Percentiles rank a stretch among this genome's conserved stretches.
Conservation (phyloP, 306 rosid species). For the Dalbergia oliveri region DNA sequence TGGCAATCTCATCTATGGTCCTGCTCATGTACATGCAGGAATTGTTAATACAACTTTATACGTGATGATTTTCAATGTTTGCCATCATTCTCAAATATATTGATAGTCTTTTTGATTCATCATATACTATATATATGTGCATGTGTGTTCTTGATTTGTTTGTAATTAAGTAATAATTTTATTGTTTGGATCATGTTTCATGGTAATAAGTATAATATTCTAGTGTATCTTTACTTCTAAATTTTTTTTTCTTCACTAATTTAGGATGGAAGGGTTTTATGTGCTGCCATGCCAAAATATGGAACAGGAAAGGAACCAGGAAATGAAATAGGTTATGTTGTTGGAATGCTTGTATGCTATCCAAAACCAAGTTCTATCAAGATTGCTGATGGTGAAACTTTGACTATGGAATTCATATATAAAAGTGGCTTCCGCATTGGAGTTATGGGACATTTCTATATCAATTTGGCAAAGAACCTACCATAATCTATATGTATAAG, state of each 20-base stretch:
- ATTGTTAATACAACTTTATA: conserved; percentile 1
- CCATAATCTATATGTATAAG: too few species aligned
- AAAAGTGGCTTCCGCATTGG: too few species aligned
- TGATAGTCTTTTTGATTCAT: neutral
- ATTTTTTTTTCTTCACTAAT: neutral
- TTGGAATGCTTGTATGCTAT: neutral
- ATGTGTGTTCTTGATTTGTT: too few species aligned
- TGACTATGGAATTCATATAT: too few species aligned
- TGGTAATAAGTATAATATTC: neutral
- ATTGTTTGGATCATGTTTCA: neutral
- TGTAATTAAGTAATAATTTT: neutral
- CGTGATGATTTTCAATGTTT: neutral
- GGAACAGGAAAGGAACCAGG: neutral
- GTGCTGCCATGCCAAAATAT: neutral
- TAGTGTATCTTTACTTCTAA: neutral
- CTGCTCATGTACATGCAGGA: conserved; percentile 22
- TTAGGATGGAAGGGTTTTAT: neutral
- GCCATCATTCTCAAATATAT: neutral
- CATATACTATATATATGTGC: neutral
- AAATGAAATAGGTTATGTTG: neutral
- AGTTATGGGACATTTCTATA: too few species aligned
- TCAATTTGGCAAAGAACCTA: too few species aligned
- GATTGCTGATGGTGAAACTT: neutral
- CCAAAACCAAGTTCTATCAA: neutral
- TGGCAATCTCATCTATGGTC: conserved; percentile 16